A percentile compares a stretch with the other conserved stretches of the same genome.
Conservation (phyloP, 163 green algal genomes). For the Trebouxia gelatinosa region DNA sequence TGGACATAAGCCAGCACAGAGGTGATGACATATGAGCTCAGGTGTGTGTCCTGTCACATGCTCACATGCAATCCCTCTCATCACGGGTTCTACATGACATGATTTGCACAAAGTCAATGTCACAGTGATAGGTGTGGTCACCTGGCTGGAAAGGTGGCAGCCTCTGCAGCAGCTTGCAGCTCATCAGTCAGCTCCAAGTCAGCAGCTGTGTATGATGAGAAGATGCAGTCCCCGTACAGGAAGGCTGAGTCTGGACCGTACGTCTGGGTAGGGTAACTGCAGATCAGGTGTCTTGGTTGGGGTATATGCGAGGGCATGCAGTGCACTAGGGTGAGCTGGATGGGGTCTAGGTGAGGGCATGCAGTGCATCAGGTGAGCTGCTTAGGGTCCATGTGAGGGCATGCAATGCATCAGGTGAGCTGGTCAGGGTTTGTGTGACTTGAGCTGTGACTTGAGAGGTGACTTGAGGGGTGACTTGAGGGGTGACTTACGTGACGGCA, state of each 20-base stretch:
- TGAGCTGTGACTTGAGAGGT: too few species aligned
- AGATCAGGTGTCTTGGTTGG: not conserved
- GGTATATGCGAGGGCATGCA: not conserved
- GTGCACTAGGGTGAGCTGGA: not conserved
- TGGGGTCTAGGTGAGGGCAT: not conserved
- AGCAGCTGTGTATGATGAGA: slow-evolving; percentile 20
- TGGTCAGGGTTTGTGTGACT: not conserved
- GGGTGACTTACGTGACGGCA: too few species aligned
- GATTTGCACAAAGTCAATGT: too few species aligned
- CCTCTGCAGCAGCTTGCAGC: slow-evolving; percentile 20
- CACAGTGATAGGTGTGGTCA: too few species aligned
- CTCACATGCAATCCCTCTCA: too few species aligned
- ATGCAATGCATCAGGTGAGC: not conserved
- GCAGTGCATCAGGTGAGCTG: not conserved
- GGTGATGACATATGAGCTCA: too few species aligned
- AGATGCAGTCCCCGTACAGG: slow-evolving; percentile 27
- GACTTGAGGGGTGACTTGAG: too few species aligned
- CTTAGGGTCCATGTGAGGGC: not conserved
- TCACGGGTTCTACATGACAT: too few species aligned
- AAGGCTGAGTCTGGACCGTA: not conserved
- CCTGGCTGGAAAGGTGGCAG: slow-evolving; percentile 19
- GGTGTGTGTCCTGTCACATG: too few species aligned
- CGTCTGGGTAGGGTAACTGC: not conserved
- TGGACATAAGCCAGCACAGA: too few species aligned
- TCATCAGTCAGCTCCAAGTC: slow-evolving; percentile 16